Conservation (phyloP, 1,284 basidiomycete genomes). For the Trichosporon ovoides region DNA sequence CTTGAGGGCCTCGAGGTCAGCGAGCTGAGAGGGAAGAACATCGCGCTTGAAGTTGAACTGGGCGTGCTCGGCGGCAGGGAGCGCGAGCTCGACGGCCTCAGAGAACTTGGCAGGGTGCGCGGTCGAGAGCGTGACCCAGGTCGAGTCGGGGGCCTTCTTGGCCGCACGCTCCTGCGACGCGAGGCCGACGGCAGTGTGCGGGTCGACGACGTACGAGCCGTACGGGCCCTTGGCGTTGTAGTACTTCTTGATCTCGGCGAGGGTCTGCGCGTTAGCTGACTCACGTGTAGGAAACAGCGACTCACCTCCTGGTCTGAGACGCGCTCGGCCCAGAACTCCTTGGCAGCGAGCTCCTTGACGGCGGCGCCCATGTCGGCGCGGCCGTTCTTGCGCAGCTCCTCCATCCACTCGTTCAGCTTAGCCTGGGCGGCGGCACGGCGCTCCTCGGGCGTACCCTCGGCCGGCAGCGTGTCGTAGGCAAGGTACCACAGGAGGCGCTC, state of each 20-base stretch:
- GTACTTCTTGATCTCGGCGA: conserved; percentile 70
- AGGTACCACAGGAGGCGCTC: conserved; percentile 95
- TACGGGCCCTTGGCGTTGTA: conserved; percentile 56
- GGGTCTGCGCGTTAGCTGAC: conserved; percentile 57
- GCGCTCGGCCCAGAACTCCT: conserved; percentile 83
- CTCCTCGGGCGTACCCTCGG: conserved; percentile 32
- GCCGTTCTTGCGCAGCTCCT: conserved; percentile 71
- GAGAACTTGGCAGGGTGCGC: conserved; percentile 98
- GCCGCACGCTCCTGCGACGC: conserved; percentile 52
- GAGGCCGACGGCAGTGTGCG: conserved; percentile 95
- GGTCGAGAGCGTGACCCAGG: conserved; percentile 86
- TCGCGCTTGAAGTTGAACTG: conserved; percentile 72
- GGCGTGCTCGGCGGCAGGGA: conserved; percentile 52
- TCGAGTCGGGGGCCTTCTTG: conserved; percentile 48
- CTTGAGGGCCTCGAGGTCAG: conserved; percentile 67
- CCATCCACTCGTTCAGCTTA: conserved; percentile 80
- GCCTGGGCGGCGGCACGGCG: conserved; percentile 54
- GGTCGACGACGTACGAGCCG: conserved; percentile 76
- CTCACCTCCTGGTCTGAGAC: conserved; percentile 76
- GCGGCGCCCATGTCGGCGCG: conserved; percentile 65
- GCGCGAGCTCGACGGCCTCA: conserved; percentile 78
- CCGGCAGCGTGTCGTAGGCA: conserved; percentile 61
- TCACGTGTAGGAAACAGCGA: background rate
- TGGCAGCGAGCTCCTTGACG: conserved; percentile 66
- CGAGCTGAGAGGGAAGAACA: conserved; percentile 75